Base-by-base conservation (phyloP, 2,329 filamentous ascomycete species). In the Exophiala lecanii-corni region DNA sequence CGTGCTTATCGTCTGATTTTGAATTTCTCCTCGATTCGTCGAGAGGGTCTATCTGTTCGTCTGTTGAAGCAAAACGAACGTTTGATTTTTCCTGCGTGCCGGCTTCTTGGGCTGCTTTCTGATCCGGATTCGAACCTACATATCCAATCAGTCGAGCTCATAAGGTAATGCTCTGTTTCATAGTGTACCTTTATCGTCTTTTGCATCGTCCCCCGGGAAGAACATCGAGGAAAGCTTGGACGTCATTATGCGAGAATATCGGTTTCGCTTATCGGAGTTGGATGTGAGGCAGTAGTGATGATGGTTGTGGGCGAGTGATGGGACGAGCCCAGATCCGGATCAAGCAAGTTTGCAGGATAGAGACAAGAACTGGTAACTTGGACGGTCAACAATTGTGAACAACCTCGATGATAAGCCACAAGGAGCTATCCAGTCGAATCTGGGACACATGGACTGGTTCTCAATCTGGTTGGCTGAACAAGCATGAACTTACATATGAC, bases 31-130 rank as follows among this genome's bases (percentile, higher is more conserved):
- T 46, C n/a, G 33, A 38, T 7, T 39, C 41, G 28, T 50, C 38
- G 19, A 47, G 30, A 23, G 79, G 76, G 45, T 76, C 70, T 56
- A 88, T 86, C 63, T 88, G 82, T 59, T 88, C 73, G 47, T 82
- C 78, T 50, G 76, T 72, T 19, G 83, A 79, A 41, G 82, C 81
- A 63, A 89, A 89, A 45, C 84, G 82, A 41, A 89, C 84, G 45
- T 77, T 71, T 30, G 68, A 63, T 35, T 57, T 51, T 28, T 34
- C 17, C 16, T 42, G 28, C 5, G 45, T 37, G 37, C 20, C 16
- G 17, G 32, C 21, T 31, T 52, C 51, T 35, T 57, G 59, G 31
- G 60, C 60, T 31, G 57, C 40, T 51, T 56, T 61, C 36, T 54
- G 49, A 52, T 60, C 62, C 54, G 54, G 45, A 34, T 15, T 35